Evolutionary conservation across 148 eudicot species (phyloP).

Genomic region (Amaranthus cruentus): DNA sequence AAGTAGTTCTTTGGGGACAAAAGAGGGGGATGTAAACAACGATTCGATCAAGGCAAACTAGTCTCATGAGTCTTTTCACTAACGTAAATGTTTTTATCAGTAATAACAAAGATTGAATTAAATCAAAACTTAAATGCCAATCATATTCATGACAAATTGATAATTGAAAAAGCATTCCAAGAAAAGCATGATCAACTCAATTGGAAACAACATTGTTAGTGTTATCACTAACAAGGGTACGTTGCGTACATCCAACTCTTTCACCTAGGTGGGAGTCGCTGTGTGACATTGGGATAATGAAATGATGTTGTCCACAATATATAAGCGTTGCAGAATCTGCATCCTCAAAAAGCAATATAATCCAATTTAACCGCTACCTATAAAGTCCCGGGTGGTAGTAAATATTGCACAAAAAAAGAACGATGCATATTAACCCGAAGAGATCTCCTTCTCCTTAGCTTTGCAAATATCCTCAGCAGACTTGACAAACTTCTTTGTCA

Average conservation of each 20-base stretch:
- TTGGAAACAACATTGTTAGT: not conserved
- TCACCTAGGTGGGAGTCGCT: no score
- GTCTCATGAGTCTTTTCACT: not conserved
- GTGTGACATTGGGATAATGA: no score
- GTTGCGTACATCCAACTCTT: no score
- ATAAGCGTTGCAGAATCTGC: not conserved
- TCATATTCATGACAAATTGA: not conserved
- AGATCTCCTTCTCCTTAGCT: conserved; percentile 48
- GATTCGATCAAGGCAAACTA: not conserved
- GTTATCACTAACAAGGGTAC: no score
- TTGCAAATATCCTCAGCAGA: conserved; percentile 51
- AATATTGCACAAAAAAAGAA: not conserved
- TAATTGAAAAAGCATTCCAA: not conserved
- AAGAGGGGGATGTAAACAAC: no score
- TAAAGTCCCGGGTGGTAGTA: conserved; percentile 5
- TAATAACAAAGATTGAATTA: not conserved
- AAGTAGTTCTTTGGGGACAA: no score
- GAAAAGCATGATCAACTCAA: not conserved
- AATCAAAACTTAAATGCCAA: not conserved
- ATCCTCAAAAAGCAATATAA: conserved; percentile 2
- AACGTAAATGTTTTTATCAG: not conserved
- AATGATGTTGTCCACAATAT: not conserved
- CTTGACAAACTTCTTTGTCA: conserved; percentile 46
- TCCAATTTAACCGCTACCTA: not conserved
- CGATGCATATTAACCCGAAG: conserved; percentile 24